phyloP scores from a whole-genome alignment of 169 alveolate species.

The Plasmodium coatneyi region DNA sequence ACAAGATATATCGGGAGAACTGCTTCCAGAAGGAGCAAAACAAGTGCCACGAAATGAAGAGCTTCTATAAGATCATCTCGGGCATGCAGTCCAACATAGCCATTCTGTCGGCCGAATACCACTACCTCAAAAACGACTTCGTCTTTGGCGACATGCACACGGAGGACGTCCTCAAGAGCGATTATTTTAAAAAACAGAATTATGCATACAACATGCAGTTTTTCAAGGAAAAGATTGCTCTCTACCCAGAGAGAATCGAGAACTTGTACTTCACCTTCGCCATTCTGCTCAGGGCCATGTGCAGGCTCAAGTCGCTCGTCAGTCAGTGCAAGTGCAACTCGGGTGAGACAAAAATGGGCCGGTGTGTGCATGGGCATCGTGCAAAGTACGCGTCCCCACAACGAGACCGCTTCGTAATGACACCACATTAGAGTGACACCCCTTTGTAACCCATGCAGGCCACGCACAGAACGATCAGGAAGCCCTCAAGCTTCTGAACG shows the following conservation, averaged over 20 bases:
- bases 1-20: slow-evolving; percentile 50
- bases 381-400: no score
- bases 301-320: slow-evolving; percentile 85
- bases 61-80: slow-evolving; percentile 83
- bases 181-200: slow-evolving; percentile 74
- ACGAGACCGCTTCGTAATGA: no score
- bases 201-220: slow-evolving; percentile 83
- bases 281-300: slow-evolving; percentile 86
- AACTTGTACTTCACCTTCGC: slow-evolving; percentile 90
- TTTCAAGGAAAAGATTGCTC: slow-evolving; percentile 86
- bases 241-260: slow-evolving; percentile 89
- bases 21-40: slow-evolving; percentile 69
- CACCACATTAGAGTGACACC: not conserved
- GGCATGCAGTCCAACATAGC: slow-evolving; percentile 91
- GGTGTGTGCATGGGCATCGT: no score
- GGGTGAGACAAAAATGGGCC: slow-evolving; percentile 23
- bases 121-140: slow-evolving; percentile 77
- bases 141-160: slow-evolving; percentile 26
- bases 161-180: slow-evolving; percentile 60
- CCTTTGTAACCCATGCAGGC: slow-evolving; percentile 1
- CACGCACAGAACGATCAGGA: slow-evolving; percentile 31
- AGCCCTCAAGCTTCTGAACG: slow-evolving; percentile 25
- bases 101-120: slow-evolving; percentile 87
- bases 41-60: slow-evolving; percentile 81
- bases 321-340: slow-evolving; percentile 86